These are phyloP conservation scores for Condylostoma magnum DNA, from an alignment of 169 alveolate species.

Conservation along the genomic window DNA sequence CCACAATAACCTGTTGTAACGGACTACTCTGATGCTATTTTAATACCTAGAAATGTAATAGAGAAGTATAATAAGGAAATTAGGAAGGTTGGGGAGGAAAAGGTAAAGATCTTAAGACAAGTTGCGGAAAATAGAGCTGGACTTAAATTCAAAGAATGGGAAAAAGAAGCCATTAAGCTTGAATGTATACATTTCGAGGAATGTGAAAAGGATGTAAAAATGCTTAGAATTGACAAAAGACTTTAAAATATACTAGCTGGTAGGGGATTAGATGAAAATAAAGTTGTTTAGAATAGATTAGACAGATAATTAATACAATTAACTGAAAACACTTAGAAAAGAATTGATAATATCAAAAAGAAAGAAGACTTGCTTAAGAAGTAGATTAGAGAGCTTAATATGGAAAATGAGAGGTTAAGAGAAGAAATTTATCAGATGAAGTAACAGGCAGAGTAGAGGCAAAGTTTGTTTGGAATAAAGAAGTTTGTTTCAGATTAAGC, in stretches of 20 bases:
- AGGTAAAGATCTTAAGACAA: constrained; percentile 63
- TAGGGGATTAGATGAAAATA: constrained; percentile 50
- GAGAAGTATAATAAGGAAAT: constrained; percentile 80
- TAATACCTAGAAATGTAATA: constrained; percentile 77
- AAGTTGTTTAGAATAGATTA: constrained; percentile 65
- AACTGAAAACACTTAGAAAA: constrained; percentile 72
- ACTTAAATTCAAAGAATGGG: constrained; percentile 50
- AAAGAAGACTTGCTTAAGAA: constrained; percentile 72
- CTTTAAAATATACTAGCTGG: constrained; percentile 44
- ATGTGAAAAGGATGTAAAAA: constrained; percentile 39
- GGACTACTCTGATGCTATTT: constrained; percentile 82
- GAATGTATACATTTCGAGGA: constrained; percentile 52
- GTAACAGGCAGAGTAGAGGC: constrained; percentile 71
- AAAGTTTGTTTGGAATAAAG: constrained; percentile 71
- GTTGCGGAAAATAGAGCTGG: constrained; percentile 57
- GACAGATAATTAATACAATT: constrained; percentile 64
- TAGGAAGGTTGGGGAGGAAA: constrained; percentile 69
- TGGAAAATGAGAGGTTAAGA: constrained; percentile 73
- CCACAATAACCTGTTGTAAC: constrained; percentile 82
- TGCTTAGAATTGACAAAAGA: constrained; percentile 71
- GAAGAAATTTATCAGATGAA: constrained; percentile 64
- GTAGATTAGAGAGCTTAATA: constrained; percentile 65
- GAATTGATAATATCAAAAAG: constrained; percentile 67
- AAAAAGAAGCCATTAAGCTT: constrained; percentile 50
- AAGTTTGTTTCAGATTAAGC: constrained; percentile 29